Base-by-base conservation (phyloP, 1,284 basidiomycete species). In the Stygiomarasmius scandens region DNA sequence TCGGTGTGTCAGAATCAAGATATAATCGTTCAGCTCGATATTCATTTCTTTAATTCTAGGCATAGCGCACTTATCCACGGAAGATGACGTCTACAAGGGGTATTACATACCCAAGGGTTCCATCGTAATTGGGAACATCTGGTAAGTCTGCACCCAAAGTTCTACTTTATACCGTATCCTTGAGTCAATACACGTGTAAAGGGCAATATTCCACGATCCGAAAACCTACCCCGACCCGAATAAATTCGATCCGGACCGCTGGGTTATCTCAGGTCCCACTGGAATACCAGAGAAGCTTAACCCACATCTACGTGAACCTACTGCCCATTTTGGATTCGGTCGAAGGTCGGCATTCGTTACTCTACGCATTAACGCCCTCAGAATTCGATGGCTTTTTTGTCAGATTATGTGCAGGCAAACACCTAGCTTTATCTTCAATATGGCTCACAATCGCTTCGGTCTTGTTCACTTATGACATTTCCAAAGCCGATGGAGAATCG, bases 121-220 rank as follows among this genome's bases (percentile, higher is more conserved):
- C 11, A 49, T 49, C n/a, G 29, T 60, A 8, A 49, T 60, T 27
- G 54, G 44, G 41, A 60, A 60, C 32, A n/a, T 44, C n/a, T 60
- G 58, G 58, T 60, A 25, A 46, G 54, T 44, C 36, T 19, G 2
- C 25, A n/a, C 52, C 9, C 29, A 16, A 29, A 22, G 8, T n/a
- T 16, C 36, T 22, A 2, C 12, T 19, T 45, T 47, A 14, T 29
- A 9, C 20, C 12, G 19, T 24, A 32, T 32, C 29, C 6, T 32
- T 32, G 6, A 32, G 12, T 32, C 29, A 12, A 12, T 32, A 12
- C 5, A 14, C 10, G 27, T 29, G 14, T 14, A 10, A 16, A 64
- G 63, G 63, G 54, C 56, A 12, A 58, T 64, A 6, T 53, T 61
- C 2, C 63, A 58, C n/a, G 63, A 65, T 27, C 45, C 56, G 8